Percentiles rank a stretch among this genome's conserved stretches.
These are phyloP conservation scores for Penicillium simplicissimum DNA, from an alignment of 495 filamentous ascomycete genomes.

Conservation along the genomic window DNA sequence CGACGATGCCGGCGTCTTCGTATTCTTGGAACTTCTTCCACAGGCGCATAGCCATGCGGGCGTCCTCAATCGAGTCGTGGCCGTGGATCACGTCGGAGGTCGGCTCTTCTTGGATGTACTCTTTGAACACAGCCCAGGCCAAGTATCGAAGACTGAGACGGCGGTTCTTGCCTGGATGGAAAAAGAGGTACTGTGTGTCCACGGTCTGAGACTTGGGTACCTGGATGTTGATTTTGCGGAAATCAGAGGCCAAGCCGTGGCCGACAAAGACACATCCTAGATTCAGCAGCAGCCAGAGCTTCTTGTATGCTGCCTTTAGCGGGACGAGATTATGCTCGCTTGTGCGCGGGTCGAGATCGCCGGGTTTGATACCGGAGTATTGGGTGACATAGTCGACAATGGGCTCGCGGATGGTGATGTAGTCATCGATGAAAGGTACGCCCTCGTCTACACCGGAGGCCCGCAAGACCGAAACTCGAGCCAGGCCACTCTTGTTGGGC, in stretches of 20 bases:
- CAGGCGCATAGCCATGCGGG: slow-evolving; percentile 81
- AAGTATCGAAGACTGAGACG: slow-evolving; percentile 86
- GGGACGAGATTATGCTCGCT: slow-evolving; percentile 79
- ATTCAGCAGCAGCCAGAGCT: slow-evolving; percentile 95
- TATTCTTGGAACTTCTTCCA: slow-evolving; percentile 92
- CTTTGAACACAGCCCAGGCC: slow-evolving; percentile 82
- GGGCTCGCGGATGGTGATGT: slow-evolving; percentile 84
- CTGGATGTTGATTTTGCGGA: slow-evolving; percentile 96
- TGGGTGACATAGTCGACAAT: slow-evolving; percentile 96
- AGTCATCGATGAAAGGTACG: slow-evolving; percentile 92
- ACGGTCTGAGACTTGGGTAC: slow-evolving; percentile 89
- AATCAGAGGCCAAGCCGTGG: slow-evolving; percentile 89
- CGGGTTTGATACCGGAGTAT: slow-evolving; percentile 84
- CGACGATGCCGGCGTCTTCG: slow-evolving; percentile 75
- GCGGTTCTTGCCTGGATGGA: slow-evolving; percentile 61
- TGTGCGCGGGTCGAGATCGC: slow-evolving; percentile 73
- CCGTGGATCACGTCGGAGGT: slow-evolving; percentile 41
- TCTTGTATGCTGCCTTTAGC: slow-evolving; percentile 93
- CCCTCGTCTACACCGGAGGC: slow-evolving; percentile 75
- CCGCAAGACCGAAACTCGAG: slow-evolving; percentile 83
- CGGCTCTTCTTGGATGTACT: slow-evolving; percentile 84
- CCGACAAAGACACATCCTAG: slow-evolving; percentile 92
- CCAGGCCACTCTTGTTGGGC: slow-evolving; percentile 80
- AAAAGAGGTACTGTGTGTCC: slow-evolving; percentile 89
- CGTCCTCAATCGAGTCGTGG: slow-evolving; percentile 94